Percentiles rank a stretch among this genome's conserved stretches.
These are phyloP conservation scores for Entomortierella chlamydospora DNA, from an alignment of 192 early-diverging fungal species.

Conservation along the genomic window DNA sequence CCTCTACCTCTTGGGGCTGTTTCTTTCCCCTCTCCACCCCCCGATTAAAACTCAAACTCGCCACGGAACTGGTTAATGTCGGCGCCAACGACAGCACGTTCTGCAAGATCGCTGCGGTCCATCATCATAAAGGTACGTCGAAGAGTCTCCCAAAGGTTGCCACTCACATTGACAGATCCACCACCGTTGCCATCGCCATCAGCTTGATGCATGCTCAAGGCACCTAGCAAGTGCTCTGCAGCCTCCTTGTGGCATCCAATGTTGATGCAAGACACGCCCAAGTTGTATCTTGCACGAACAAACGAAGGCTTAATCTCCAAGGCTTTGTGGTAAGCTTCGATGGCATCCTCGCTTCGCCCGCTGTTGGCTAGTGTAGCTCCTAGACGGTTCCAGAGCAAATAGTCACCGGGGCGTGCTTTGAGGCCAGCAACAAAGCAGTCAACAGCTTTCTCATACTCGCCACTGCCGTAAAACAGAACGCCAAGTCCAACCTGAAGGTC, in stretches of 20 bases:
- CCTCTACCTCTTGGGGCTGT: not conserved
- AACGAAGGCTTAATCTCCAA: constrained; percentile 94
- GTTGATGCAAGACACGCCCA: constrained; percentile 95
- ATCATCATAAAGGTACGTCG: constrained; percentile 70
- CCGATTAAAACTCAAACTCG: constrained; percentile 70
- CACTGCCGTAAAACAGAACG: constrained; percentile 92
- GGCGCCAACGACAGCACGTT: constrained; percentile 60
- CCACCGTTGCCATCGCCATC: constrained; percentile 45
- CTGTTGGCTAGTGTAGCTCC: constrained; percentile 97
- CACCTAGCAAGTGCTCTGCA: constrained; percentile 91
- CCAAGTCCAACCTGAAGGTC: constrained; percentile 97
- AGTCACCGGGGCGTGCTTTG: constrained; percentile 85
- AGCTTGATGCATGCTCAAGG: constrained; percentile 82
- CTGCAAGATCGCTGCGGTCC: constrained; percentile 70
- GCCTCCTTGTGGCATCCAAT: constrained; percentile 92
- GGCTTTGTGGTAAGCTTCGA: constrained; percentile 95
- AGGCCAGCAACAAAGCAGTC: constrained; percentile 97
- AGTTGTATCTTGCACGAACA: constrained; percentile 97
- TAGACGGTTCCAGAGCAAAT: constrained; percentile 95
- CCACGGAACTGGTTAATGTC: constrained; percentile 68
- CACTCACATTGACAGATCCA: constrained; percentile 69
- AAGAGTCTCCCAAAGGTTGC: constrained; percentile 74
- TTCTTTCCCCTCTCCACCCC: not conserved
- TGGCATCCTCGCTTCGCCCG: constrained; percentile 78
- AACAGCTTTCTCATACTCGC: constrained; percentile 94